Evolutionary conservation across 2,329 filamentous ascomycete genomes (phyloP).

Genomic region (Elsinoe batatas): DNA sequence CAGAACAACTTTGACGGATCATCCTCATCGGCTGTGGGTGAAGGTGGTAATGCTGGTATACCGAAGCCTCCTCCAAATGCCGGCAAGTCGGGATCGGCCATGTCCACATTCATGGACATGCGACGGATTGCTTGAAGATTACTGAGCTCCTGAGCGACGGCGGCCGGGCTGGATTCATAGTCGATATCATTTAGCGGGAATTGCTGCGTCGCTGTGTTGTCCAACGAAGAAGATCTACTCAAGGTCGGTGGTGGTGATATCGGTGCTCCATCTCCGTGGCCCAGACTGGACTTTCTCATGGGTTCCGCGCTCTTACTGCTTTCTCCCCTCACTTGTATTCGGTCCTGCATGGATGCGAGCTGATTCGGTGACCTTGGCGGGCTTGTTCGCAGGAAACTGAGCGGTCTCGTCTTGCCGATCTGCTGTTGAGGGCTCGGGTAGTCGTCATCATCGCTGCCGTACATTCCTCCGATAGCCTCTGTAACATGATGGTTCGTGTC

Average conservation of each 20-base stretch:
- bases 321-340: not conserved
- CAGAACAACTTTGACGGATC: slow-evolving; percentile 84
- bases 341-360: slow-evolving; percentile 18
- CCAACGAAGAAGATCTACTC: slow-evolving; percentile 25
- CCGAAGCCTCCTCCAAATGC: slow-evolving; percentile 52
- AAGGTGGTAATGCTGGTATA: slow-evolving; percentile 61
- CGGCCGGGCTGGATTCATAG: slow-evolving; percentile 80
- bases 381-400: slow-evolving; percentile 55
- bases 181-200: slow-evolving; percentile 74
- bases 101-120: slow-evolving; percentile 86
- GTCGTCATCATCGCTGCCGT: slow-evolving; percentile 51
- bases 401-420: slow-evolving; percentile 48
- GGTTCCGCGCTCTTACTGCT: slow-evolving; percentile 15
- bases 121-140: slow-evolving; percentile 82
- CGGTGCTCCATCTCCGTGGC: slow-evolving; percentile 19
- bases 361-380: slow-evolving; percentile 22
- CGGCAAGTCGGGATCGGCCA: slow-evolving; percentile 62
- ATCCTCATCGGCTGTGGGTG: slow-evolving; percentile 64
- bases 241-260: slow-evolving; percentile 31
- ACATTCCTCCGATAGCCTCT: slow-evolving; percentile 84
- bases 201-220: slow-evolving; percentile 27
- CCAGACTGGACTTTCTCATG: slow-evolving; percentile 14
- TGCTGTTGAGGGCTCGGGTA: slow-evolving; percentile 29
- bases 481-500: slow-evolving; percentile 91
- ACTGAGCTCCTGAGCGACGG: slow-evolving; percentile 83